Evolutionary conservation across 2,329 filamentous ascomycete genomes (phyloP).

Genomic region (Eutypella sp.): DNA sequence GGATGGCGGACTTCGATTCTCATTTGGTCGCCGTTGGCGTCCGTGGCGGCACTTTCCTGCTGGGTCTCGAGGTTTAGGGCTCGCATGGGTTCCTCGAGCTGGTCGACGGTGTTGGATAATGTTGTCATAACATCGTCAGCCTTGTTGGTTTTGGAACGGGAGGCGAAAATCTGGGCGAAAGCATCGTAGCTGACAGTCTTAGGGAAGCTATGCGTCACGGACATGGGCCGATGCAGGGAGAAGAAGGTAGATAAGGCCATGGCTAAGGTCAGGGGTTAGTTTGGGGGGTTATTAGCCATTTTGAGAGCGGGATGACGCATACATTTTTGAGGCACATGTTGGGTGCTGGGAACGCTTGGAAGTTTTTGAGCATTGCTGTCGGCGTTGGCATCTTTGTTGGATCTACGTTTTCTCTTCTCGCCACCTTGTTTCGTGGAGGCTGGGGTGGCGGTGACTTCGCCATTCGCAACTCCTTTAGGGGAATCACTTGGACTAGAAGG

Average conservation of each 20-base stretch:
- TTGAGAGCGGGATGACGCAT: neutral
- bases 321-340: constrained; percentile 67
- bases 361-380: constrained; percentile 51
- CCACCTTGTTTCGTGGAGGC: constrained; percentile 39
- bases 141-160: constrained; percentile 44
- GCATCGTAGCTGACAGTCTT: constrained; percentile 64
- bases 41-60: constrained; percentile 25
- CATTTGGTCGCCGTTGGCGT: constrained; percentile 40
- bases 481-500: constrained; percentile 57
- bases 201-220: constrained; percentile 76
- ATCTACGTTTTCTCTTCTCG: constrained; percentile 56
- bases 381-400: constrained; percentile 43
- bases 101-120: constrained; percentile 54
- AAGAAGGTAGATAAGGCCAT: constrained; percentile 90
- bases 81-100: constrained; percentile 54
- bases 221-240: constrained; percentile 91
- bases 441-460: constrained; percentile 43
- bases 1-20: constrained; percentile 50
- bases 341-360: constrained; percentile 70
- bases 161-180: constrained; percentile 80
- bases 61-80: constrained; percentile 43
- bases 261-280: constrained; percentile 48
- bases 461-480: constrained; percentile 44
- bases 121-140: constrained; percentile 63
- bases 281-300: constrained; percentile 5